These are phyloP conservation scores for Daucus carota DNA, from an alignment of 129 eudicot genomes.

Conservation along the genomic window DNA sequence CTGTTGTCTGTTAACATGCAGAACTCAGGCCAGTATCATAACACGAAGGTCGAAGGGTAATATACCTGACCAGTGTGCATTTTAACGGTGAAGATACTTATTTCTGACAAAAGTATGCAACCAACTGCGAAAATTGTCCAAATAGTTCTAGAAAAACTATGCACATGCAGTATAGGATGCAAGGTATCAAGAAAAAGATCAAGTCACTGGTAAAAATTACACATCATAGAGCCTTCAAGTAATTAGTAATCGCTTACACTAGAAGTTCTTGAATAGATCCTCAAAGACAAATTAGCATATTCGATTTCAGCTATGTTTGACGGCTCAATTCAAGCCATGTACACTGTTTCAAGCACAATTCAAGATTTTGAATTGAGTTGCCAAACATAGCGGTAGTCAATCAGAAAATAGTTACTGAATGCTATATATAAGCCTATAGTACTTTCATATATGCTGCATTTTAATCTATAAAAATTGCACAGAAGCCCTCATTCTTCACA, in stretches of 20 bases:
- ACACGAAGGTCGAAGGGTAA: too few relatives aligned
- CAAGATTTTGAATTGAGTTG: constrained; percentile 5
- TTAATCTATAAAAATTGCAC: background rate
- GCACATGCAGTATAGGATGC: too few relatives aligned
- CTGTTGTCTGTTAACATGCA: too few relatives aligned
- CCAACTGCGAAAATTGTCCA: too few relatives aligned
- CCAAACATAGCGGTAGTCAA: background rate
- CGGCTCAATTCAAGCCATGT: constrained; percentile 2
- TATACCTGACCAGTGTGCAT: too few relatives aligned
- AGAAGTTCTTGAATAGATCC: background rate
- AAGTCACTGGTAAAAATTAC: too few relatives aligned
- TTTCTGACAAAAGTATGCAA: too few relatives aligned
- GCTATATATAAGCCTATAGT: background rate
- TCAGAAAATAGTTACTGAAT: background rate
- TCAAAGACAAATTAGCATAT: background rate
- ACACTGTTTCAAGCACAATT: background rate
- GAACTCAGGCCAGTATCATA: too few relatives aligned
- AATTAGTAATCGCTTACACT: background rate
- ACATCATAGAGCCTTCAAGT: too few relatives aligned
- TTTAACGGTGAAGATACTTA: too few relatives aligned
- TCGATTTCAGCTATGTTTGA: background rate
- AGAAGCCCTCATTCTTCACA: constrained; percentile 54
- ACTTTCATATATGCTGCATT: background rate
- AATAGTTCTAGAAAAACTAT: too few relatives aligned
- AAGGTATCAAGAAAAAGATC: too few relatives aligned